phyloP scores from a whole-genome alignment of 2,329 filamentous ascomycete species.

The Aspergillus spinulosporus region DNA sequence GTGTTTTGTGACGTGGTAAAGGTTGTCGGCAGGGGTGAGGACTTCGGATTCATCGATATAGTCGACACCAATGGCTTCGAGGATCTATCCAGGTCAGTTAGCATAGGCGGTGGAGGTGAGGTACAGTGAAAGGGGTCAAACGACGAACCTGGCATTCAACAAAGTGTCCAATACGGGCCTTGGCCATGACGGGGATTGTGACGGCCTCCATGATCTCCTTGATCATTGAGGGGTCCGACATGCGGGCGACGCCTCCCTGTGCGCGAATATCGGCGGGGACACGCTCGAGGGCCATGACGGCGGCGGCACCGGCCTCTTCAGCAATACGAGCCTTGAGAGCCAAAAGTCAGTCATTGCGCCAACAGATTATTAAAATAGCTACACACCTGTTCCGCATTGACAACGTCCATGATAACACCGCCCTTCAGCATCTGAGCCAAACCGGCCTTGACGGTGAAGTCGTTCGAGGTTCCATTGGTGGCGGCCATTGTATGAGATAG shows the following conservation, averaged over 20 bases:
- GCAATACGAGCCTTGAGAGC: constrained; percentile 77
- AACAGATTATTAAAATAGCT: not conserved
- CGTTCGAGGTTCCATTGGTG: constrained; percentile 45
- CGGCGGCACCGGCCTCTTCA: constrained; percentile 91
- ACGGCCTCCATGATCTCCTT: constrained; percentile 91
- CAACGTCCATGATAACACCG: constrained; percentile 99
- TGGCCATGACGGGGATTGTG: constrained; percentile 98
- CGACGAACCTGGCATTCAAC: constrained; percentile 79
- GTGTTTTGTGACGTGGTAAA: constrained; percentile 88
- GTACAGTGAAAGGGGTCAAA: not conserved
- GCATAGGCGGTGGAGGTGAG: not conserved
- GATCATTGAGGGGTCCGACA: constrained; percentile 95
- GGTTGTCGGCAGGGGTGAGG: constrained; percentile 87
- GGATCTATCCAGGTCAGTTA: constrained; percentile 62
- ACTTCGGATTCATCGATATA: constrained; percentile 99
- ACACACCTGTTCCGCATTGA: constrained; percentile 75
- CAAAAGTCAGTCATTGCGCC: not conserved
- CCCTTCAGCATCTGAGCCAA: constrained; percentile 98
- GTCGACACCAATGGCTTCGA: constrained; percentile 91
- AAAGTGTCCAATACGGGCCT: constrained; percentile 95
- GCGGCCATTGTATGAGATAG: constrained; percentile 35
- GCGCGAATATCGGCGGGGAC: constrained; percentile 94
- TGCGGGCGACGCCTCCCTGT: constrained; percentile 90
- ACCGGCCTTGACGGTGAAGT: constrained; percentile 90
- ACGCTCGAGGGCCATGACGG: constrained; percentile 98